Conservation (phyloP, 2,329 filamentous ascomycete species). For the Bipolaris sorokiniana region DNA sequence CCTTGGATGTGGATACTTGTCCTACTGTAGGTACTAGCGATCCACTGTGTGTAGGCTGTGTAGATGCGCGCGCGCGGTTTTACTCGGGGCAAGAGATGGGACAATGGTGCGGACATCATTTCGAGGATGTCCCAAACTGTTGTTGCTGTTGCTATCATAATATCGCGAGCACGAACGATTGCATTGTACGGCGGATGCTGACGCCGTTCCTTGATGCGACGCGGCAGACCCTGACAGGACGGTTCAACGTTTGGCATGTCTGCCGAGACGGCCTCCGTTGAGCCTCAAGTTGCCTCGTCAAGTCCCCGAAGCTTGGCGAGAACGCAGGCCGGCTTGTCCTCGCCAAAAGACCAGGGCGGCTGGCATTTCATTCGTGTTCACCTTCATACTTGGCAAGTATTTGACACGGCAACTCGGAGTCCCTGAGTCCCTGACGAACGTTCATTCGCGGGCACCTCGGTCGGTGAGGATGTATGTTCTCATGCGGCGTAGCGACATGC, state of each 20-base stretch:
- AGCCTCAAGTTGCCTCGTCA: conserved; percentile 25
- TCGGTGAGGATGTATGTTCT: conserved; percentile 6
- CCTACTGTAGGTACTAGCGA: conserved; percentile 7
- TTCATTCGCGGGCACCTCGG: conserved; percentile 16
- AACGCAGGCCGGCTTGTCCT: conserved; percentile 28
- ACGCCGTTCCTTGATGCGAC: background rate
- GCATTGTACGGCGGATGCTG: background rate
- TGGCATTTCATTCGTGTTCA: conserved; percentile 16
- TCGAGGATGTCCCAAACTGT: conserved; percentile 2
- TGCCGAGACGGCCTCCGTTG: conserved; percentile 18
- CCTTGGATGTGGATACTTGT: conserved; percentile 34
- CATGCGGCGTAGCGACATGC: conserved; percentile 25
- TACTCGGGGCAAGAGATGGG: background rate
- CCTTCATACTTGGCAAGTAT: background rate
- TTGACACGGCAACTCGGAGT: conserved; percentile 1
- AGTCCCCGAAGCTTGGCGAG: conserved; percentile 23
- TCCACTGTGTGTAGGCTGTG: conserved; percentile 26
- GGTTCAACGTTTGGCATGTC: conserved; percentile 9
- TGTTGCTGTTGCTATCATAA: background rate
- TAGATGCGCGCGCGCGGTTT: conserved; percentile 22
- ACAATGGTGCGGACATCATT: background rate
- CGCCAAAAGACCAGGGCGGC: conserved; percentile 15
- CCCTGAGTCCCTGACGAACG: conserved; percentile 11
- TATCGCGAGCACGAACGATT: background rate
- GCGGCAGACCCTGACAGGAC: background rate